Evolutionary conservation across 495 filamentous ascomycete species (phyloP).

Genomic region (Hypoxylon perforatum): DNA sequence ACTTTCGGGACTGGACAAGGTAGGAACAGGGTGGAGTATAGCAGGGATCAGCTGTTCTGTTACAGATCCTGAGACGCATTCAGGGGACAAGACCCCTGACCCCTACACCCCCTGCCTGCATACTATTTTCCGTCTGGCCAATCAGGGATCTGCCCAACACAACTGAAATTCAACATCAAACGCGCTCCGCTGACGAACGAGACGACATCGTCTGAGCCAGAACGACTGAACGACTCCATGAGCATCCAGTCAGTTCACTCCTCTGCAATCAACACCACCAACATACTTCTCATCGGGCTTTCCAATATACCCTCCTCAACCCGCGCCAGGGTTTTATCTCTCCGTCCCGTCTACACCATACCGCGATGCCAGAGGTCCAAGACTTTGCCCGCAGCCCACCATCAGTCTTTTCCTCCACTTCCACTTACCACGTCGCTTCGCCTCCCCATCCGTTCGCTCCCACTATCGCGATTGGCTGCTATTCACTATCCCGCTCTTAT

Average conservation of each 20-base stretch:
- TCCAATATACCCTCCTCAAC: conserved; percentile 41
- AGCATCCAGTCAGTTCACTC: background rate
- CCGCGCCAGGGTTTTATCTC: conserved; percentile 46
- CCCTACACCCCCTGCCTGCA: conserved; percentile 40
- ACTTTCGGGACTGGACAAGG: conserved; percentile 25
- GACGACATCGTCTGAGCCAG: conserved; percentile 42
- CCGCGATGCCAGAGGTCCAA: conserved; percentile 35
- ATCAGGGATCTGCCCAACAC: conserved; percentile 33
- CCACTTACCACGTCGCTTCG: conserved; percentile 29
- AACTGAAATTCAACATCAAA: conserved; percentile 46
- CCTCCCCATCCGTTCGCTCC: conserved; percentile 28
- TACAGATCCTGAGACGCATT: conserved; percentile 45
- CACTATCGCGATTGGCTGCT: conserved; percentile 26
- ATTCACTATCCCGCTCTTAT: conserved; percentile 28
- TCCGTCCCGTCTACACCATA: conserved; percentile 28
- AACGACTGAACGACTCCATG: background rate
- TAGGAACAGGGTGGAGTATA: conserved; percentile 9
- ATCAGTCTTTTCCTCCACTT: conserved; percentile 21
- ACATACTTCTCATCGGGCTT: conserved; percentile 5
- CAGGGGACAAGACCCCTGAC: conserved; percentile 36
- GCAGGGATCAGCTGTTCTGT: conserved; percentile 34
- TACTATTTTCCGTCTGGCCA: conserved; percentile 39
- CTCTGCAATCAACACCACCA: background rate
- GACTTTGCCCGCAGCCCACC: conserved; percentile 35
- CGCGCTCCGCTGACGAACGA: conserved; percentile 44